Conservation (phyloP, 495 filamentous ascomycete species). For the Apodospora peruviana region DNA sequence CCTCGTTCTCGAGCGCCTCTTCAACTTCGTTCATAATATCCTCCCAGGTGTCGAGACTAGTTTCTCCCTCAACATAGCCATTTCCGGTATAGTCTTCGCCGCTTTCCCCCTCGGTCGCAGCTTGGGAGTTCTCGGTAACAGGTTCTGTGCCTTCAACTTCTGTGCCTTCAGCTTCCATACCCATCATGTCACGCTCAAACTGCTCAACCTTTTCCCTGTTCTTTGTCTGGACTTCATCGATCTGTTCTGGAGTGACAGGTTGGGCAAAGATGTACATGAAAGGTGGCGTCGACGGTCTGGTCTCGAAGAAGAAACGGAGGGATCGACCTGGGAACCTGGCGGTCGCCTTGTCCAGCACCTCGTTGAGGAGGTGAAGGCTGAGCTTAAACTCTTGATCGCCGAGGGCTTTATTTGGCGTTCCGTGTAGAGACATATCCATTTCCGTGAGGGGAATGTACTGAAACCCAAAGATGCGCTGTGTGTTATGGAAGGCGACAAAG, state of each 20-base stretch:
- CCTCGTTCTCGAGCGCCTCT: conserved; percentile 49
- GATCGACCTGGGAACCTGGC: conserved; percentile 67
- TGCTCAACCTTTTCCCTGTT: conserved; percentile 56
- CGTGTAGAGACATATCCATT: conserved; percentile 84
- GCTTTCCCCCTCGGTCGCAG: conserved; percentile 6
- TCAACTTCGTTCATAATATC: conserved; percentile 49
- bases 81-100: conserved; percentile 1
- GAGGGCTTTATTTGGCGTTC: conserved; percentile 53
- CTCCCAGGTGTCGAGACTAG: conserved; percentile 40
- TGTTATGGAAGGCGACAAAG: conserved; percentile 97
- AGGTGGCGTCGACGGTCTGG: conserved; percentile 49
- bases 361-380: conserved; percentile 72
- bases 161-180: too few relatives aligned
- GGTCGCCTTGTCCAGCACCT: conserved; percentile 67
- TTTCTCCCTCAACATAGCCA: conserved; percentile 13
- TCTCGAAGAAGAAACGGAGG: conserved; percentile 83
- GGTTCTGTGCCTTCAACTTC: conserved; percentile 7
- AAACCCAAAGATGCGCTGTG: conserved; percentile 92
- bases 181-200: conserved; percentile 61
- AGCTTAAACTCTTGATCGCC: conserved; percentile 86
- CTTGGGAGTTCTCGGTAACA: background rate
- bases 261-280: conserved; percentile 89
- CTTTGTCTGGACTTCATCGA: conserved; percentile 65
- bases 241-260: conserved; percentile 67
- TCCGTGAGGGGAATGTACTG: conserved; percentile 84